A percentile compares a stretch with the other conserved stretches of the same genome.
These are phyloP conservation scores for Coffea humblotiana DNA, from an alignment of 305 asterid genomes.

Conservation along the genomic window DNA sequence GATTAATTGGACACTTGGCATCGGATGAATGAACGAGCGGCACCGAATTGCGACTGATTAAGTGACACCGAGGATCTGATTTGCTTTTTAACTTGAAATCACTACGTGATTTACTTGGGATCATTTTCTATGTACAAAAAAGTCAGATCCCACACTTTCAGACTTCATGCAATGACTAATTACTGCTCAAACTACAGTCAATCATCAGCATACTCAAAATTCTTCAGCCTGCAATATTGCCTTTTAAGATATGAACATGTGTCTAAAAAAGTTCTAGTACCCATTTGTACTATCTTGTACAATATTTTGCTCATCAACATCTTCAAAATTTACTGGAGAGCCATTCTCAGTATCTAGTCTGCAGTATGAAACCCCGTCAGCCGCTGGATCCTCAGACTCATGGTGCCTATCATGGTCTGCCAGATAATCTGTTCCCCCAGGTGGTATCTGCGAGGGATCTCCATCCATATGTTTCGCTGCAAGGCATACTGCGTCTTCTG, in stretches of 20 bases:
- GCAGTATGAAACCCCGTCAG: constrained; percentile 47
- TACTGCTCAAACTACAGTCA: background rate
- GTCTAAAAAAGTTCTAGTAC: constrained; percentile 14
- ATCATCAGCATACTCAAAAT: background rate
- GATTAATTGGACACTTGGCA: too few relatives aligned
- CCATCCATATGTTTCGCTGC: constrained; percentile 31
- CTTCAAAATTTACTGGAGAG: constrained; percentile 23
- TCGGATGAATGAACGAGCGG: too few relatives aligned
- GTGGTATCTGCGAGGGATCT: constrained; percentile 23
- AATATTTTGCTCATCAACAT: constrained; percentile 34
- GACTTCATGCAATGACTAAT: too few relatives aligned
- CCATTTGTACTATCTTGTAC: constrained; percentile 35
- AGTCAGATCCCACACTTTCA: too few relatives aligned
- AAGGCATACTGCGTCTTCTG: constrained; percentile 14
- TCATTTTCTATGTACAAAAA: too few relatives aligned
- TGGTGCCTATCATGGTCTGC: constrained; percentile 25
- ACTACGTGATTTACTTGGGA: too few relatives aligned
- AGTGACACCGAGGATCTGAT: too few relatives aligned
- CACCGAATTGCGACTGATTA: too few relatives aligned
- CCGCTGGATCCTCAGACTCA: constrained; percentile 42
- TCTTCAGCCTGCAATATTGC: background rate
- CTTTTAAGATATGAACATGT: background rate
- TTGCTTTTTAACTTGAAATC: too few relatives aligned
- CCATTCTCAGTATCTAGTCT: constrained; percentile 36
- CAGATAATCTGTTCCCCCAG: constrained; percentile 28